Evolutionary conservation across 441 rosid species (phyloP).

Genomic region (Euphorbia neoarborescens): DNA sequence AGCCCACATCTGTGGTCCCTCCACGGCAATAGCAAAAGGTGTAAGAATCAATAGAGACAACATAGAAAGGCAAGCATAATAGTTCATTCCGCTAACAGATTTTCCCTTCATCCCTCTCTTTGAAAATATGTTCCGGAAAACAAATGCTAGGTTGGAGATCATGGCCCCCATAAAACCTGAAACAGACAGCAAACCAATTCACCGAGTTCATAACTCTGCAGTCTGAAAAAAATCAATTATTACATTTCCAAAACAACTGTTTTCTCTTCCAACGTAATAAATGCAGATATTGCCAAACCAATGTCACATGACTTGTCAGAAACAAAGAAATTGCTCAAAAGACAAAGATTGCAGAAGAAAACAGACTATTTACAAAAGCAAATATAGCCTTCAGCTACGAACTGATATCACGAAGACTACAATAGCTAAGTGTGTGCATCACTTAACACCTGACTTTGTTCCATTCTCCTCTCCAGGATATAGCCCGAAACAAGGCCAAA

Average conservation of each 20-base stretch:
- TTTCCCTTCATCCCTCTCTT: slow-evolving; percentile 97
- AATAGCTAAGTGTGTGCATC: neutral
- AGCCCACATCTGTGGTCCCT: slow-evolving; percentile 92
- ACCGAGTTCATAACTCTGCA: slow-evolving; percentile 11
- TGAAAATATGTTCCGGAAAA: slow-evolving; percentile 89
- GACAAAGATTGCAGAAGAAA: neutral
- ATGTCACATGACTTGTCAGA: slow-evolving; percentile 9
- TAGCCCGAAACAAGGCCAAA: neutral
- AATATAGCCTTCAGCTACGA: neutral
- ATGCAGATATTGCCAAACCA: slow-evolving; percentile 10
- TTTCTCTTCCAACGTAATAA: neutral
- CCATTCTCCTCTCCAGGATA: neutral
- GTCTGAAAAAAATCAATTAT: slow-evolving; percentile 6
- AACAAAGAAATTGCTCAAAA: neutral
- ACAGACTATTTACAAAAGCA: neutral
- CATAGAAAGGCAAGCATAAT: slow-evolving; percentile 90
- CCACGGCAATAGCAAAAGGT: slow-evolving; percentile 84
- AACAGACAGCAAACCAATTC: slow-evolving; percentile 25
- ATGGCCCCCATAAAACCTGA: slow-evolving; percentile 96
- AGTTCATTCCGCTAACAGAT: slow-evolving; percentile 93
- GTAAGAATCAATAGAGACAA: slow-evolving; percentile 77
- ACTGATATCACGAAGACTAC: neutral
- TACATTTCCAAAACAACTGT: slow-evolving; percentile 8
- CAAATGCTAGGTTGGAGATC: slow-evolving; percentile 95
- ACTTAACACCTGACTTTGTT: neutral